Percentiles rank a stretch among this genome's conserved stretches.
phyloP scores from a whole-genome alignment of 495 filamentous ascomycete genomes.

The Aspergillus sparsus region DNA sequence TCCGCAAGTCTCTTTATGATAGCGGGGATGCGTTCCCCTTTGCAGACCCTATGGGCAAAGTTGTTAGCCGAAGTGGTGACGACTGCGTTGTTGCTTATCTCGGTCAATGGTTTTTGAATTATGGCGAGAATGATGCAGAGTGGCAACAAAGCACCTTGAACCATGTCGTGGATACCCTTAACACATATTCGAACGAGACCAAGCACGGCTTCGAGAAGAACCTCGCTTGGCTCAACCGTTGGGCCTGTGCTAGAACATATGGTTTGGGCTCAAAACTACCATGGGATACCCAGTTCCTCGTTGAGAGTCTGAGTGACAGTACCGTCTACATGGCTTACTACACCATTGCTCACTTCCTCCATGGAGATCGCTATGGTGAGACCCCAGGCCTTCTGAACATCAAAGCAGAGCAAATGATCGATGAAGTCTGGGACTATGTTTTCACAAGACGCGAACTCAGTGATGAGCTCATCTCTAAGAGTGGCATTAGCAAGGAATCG shows the following conservation, averaged over 20 bases:
- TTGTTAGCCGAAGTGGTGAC: slow-evolving; percentile 82
- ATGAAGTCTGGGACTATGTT: slow-evolving; percentile 96
- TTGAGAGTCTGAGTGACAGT: slow-evolving; percentile 88
- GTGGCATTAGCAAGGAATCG: slow-evolving; percentile 67
- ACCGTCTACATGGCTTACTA: slow-evolving; percentile 98
- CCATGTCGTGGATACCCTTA: slow-evolving; percentile 72
- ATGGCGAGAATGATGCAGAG: slow-evolving; percentile 77
- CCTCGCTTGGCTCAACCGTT: slow-evolving; percentile 88
- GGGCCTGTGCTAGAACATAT: slow-evolving; percentile 91
- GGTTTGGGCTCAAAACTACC: slow-evolving; percentile 92
- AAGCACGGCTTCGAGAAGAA: slow-evolving; percentile 82
- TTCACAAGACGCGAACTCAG: slow-evolving; percentile 69
- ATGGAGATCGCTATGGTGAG: slow-evolving; percentile 78
- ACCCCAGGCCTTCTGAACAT: slow-evolving; percentile 66
- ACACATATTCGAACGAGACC: slow-evolving; percentile 76
- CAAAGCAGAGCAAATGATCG: slow-evolving; percentile 83
- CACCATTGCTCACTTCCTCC: slow-evolving; percentile 85
- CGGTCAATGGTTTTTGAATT: slow-evolving; percentile 97
- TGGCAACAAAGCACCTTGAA: slow-evolving; percentile 76
- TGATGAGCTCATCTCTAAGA: slow-evolving; percentile 61
- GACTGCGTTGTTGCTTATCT: slow-evolving; percentile 90
- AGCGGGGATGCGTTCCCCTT: slow-evolving; percentile 84
- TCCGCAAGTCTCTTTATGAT: slow-evolving; percentile 76
- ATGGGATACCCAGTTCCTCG: slow-evolving; percentile 89
- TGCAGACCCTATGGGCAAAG: slow-evolving; percentile 86